Evolutionary conservation across 805 yeast species (phyloP), one percentile per base, ranked within the genome.

Genomic region (Cyberlindnera maritima): DNA sequence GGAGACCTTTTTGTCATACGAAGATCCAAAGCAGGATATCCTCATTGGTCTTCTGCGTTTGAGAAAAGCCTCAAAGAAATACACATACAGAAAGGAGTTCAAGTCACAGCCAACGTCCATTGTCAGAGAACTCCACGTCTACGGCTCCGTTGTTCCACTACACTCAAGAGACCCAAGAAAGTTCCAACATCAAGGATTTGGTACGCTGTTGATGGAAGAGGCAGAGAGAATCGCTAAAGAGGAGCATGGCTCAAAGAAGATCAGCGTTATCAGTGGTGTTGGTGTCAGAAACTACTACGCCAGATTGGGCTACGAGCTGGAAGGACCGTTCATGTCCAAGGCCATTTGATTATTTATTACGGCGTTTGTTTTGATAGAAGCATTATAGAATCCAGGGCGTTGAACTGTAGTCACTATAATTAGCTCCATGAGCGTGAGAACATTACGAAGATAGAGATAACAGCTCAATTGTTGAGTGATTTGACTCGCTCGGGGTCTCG

Each of bases 171-270:
- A 94, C 68, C 99, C 99, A 39, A 79, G 96, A 61, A 94, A 94
- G 67, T 94, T 94, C 74, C 99, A 94, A 71, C 99, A 94, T 72
- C 99, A 94, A 74, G 99, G 99, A 18, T 94, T 92, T 65, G 99
- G 99, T 53, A 92, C 99, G 6, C 74, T 94, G 59, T 69, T 94
- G 43, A 94, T 94, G 99, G 98, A 94, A 67, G 99, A 94, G 67
- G 99, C 99, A 3, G 98, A 89, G 60, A 78, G 97, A 55, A 94
- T 94, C 50, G 94, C 99, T 1, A 77, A 82, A 43, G 97, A 90
- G 60, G 99, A 94, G 64, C 99, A 94, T 65, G 96, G 97, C 0
- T 85, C 96, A 4, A 72, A 76, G 43, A 94, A 94, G 70, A 85
- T 94, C 32, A 82, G 96, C 64, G 99, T 94, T 45, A 94, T 94